Percentiles rank a stretch among this genome's conserved stretches.
Conservation (phyloP, 2,329 filamentous ascomycete genomes). For the Fusarium sp. region DNA sequence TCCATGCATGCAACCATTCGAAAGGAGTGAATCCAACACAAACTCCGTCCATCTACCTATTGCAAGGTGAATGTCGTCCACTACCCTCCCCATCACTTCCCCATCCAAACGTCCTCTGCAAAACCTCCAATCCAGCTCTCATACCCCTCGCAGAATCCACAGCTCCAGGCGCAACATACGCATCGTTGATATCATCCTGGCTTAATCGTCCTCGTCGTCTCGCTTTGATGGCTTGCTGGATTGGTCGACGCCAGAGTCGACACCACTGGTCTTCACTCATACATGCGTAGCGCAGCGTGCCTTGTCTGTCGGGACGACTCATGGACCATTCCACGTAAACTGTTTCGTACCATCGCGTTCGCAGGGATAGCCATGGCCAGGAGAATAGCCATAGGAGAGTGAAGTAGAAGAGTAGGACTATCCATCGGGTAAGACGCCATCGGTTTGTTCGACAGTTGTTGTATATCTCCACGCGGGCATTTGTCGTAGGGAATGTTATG, state of each 20-base stretch:
- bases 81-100: slow-evolving; percentile 47
- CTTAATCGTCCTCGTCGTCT: slow-evolving; percentile 67
- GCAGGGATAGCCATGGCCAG: slow-evolving; percentile 77
- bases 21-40: slow-evolving; percentile 20
- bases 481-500: slow-evolving; percentile 69
- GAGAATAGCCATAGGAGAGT: slow-evolving; percentile 75
- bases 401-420: slow-evolving; percentile 73
- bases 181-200: slow-evolving; percentile 66
- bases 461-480: slow-evolving; percentile 71
- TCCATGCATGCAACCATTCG: slow-evolving; percentile 6
- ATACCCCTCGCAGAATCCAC: slow-evolving; percentile 59
- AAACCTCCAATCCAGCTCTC: slow-evolving; percentile 61
- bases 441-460: slow-evolving; percentile 71
- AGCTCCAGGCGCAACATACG: slow-evolving; percentile 49
- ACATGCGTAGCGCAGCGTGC: slow-evolving; percentile 62
- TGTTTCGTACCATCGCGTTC: slow-evolving; percentile 75
- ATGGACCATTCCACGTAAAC: slow-evolving; percentile 68
- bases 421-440: slow-evolving; percentile 73
- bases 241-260: slow-evolving; percentile 69
- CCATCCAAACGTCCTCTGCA: slow-evolving; percentile 68
- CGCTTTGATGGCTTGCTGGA: slow-evolving; percentile 69
- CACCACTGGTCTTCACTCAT: slow-evolving; percentile 71
- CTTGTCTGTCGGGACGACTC: slow-evolving; percentile 47
- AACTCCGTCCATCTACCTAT: not conserved
- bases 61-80: slow-evolving; percentile 18